These are phyloP conservation scores for Fomes fomentarius DNA, from an alignment of 1,284 basidiomycete species.

Conservation along the genomic window DNA sequence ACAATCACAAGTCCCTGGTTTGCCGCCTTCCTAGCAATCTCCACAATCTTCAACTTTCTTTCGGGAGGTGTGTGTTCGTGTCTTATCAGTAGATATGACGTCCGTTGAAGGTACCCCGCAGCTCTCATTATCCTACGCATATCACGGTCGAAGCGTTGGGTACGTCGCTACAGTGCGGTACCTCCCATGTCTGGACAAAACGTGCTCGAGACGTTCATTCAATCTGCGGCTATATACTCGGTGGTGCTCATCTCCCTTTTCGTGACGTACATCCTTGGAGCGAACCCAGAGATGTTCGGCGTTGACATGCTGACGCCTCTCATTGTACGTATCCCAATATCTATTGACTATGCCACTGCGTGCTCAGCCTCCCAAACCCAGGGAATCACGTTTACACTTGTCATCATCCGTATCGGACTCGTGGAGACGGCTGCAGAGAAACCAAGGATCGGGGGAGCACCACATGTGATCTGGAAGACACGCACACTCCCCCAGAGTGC, in stretches of 20 bases:
- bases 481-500: no score
- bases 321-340: neutral
- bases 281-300: constrained; percentile 8
- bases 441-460: neutral
- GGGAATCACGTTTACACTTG: constrained; percentile 3
- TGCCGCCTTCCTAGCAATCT: neutral
- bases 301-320: neutral
- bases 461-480: no score
- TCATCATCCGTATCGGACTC: neutral
- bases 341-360: no score
- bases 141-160: neutral
- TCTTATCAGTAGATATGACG: neutral
- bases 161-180: neutral
- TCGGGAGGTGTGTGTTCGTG: neutral
- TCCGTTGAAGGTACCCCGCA: neutral
- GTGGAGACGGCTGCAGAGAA: neutral
- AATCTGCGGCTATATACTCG: constrained; percentile 18
- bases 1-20: neutral
- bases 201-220: constrained; percentile 17
- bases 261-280: constrained; percentile 9
- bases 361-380: no score
- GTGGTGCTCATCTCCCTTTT: constrained; percentile 13
- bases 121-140: constrained; percentile 6
- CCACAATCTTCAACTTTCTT: neutral
- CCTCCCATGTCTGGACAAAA: neutral